phyloP scores from a whole-genome alignment of 2,329 filamentous ascomycete species.

The Sporothrix sp. region DNA sequence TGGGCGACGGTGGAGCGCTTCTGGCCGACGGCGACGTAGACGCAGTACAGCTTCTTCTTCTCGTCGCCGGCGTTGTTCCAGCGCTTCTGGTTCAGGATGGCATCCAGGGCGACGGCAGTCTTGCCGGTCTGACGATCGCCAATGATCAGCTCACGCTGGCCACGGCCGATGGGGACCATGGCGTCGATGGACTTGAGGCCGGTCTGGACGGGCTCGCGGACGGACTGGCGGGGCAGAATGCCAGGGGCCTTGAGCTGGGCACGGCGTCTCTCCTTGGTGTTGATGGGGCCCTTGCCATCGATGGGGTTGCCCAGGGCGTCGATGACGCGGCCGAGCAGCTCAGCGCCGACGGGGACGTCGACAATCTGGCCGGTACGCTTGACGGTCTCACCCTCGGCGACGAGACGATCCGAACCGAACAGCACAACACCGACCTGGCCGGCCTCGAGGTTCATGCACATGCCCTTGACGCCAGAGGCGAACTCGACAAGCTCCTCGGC shows the following conservation, averaged over 20 bases:
- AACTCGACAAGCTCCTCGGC: constrained; percentile 99
- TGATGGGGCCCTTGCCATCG: constrained; percentile 96
- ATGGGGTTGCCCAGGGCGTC: constrained; percentile 99
- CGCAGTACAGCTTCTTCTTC: constrained; percentile 97
- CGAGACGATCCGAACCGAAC: constrained; percentile 99
- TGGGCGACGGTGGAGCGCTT: constrained; percentile 99
- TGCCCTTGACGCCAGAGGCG: constrained; percentile 98
- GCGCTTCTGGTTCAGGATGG: constrained; percentile 98
- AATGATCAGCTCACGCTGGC: constrained; percentile 99
- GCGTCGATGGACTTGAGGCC: constrained; percentile 98
- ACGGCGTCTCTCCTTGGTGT: constrained; percentile 85
- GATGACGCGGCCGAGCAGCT: constrained; percentile 94
- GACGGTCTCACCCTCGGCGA: constrained; percentile 98
- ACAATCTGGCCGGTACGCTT: constrained; percentile 99
- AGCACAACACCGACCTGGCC: constrained; percentile 99
- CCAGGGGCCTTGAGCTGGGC: constrained; percentile 98
- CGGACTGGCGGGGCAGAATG: constrained; percentile 92
- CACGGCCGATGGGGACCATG: constrained; percentile 99
- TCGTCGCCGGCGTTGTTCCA: constrained; percentile 87
- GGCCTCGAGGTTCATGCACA: constrained; percentile 99
- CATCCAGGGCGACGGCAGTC: constrained; percentile 95
- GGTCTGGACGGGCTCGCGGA: constrained; percentile 98
- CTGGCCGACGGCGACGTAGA: constrained; percentile 98
- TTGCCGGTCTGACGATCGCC: constrained; percentile 99
- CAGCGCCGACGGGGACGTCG: constrained; percentile 86